Percentiles rank a stretch among this genome's conserved stretches.
These are phyloP conservation scores for Amanita polypyramis DNA, from an alignment of 768 basidiomycete species.

Conservation along the genomic window DNA sequence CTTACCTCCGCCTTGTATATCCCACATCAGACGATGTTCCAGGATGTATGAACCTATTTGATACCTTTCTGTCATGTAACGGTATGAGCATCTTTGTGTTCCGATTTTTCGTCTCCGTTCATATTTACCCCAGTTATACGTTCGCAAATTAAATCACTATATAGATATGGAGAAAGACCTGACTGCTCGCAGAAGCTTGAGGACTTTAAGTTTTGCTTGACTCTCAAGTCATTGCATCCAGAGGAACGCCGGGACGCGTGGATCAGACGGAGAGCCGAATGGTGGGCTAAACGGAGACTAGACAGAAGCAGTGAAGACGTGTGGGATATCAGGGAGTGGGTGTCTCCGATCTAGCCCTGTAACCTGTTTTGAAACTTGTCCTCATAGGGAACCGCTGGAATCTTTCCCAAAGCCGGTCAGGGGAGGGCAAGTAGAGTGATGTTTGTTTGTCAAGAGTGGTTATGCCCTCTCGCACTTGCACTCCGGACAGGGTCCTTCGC, in stretches of 20 bases:
- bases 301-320: conserved; percentile 87
- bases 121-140: conserved; percentile 44
- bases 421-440: not conserved
- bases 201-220: conserved; percentile 94
- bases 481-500: too few species aligned
- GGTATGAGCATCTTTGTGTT: conserved; percentile 22
- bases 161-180: conserved; percentile 69
- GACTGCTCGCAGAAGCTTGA: conserved; percentile 72
- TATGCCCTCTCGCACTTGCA: not conserved
- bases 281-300: conserved; percentile 81
- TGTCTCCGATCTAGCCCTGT: not conserved
- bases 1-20: conserved; percentile 29
- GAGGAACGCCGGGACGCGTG: conserved; percentile 75
- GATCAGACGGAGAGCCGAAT: conserved; percentile 81
- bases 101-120: not conserved
- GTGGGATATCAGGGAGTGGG: conserved; percentile 82
- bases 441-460: too few species aligned
- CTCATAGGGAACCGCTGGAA: conserved; percentile 1
- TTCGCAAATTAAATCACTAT: conserved; percentile 75
- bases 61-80: conserved; percentile 63
- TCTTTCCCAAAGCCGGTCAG: conserved; percentile 6
- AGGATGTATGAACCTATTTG: conserved; percentile 67
- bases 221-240: conserved; percentile 64
- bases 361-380: not conserved
- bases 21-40: conserved; percentile 71